Conservation (phyloP, 257 asterid genomes). For the Solanum commersonii region DNA sequence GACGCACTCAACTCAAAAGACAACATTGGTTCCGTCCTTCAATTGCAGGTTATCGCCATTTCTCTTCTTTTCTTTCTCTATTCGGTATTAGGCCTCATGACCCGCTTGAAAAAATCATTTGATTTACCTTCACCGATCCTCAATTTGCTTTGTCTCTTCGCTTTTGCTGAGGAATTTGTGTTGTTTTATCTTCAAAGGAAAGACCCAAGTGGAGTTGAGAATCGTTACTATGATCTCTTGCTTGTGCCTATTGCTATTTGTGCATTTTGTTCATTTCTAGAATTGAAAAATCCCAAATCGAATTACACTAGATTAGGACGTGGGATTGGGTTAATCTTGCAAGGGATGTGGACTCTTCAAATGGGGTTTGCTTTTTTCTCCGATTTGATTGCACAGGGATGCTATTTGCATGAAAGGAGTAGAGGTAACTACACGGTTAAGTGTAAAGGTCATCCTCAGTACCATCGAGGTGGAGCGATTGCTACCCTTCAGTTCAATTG, state of each 20-base stretch:
- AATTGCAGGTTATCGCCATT: slow-evolving; percentile 56
- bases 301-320: slow-evolving; percentile 53
- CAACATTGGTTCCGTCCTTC: slow-evolving; percentile 52
- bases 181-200: slow-evolving; percentile 61
- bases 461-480: slow-evolving; percentile 85
- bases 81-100: slow-evolving; percentile 51
- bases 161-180: slow-evolving; percentile 71
- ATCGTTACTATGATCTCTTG: slow-evolving; percentile 65
- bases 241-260: slow-evolving; percentile 71
- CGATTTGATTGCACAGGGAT: slow-evolving; percentile 57
- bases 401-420: slow-evolving; percentile 63
- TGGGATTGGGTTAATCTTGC: slow-evolving; percentile 61
- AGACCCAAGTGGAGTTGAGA: slow-evolving; percentile 83
- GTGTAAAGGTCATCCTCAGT: slow-evolving; percentile 85
- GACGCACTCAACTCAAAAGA: slow-evolving; percentile 61
- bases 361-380: slow-evolving; percentile 92
- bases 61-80: slow-evolving; percentile 48
- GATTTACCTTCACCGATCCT: slow-evolving; percentile 38
- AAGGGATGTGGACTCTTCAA: slow-evolving; percentile 88
- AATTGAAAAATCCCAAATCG: slow-evolving; percentile 44
- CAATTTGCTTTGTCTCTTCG: slow-evolving; percentile 50
- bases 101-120: slow-evolving; percentile 19
- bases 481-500: slow-evolving; percentile 84
- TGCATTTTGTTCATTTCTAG: slow-evolving; percentile 60
- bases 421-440: slow-evolving; percentile 75